Evolutionary conservation across 2,329 filamentous ascomycete genomes (phyloP).

Genomic region (Aureobasidium sp.): DNA sequence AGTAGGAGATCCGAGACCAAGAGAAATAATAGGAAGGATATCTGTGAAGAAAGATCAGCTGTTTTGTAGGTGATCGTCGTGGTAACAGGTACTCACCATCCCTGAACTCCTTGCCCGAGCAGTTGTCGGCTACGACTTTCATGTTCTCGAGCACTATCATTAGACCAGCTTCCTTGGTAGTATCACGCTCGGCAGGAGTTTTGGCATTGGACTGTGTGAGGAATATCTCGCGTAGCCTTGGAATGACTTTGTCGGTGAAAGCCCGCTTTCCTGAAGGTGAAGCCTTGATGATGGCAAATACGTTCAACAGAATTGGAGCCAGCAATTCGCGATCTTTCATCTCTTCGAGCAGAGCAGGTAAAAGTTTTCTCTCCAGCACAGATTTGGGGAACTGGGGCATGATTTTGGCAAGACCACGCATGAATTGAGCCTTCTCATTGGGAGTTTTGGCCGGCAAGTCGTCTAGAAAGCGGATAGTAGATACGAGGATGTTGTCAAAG

Average conservation of each 20-base stretch:
- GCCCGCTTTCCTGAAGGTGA: conserved; percentile 70
- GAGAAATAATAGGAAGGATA: conserved; percentile 75
- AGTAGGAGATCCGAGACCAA: conserved; percentile 80
- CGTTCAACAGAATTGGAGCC: conserved; percentile 77
- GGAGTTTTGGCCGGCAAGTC: conserved; percentile 84
- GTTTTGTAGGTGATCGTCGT: conserved; percentile 25
- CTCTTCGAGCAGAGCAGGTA: conserved; percentile 84
- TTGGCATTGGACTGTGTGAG: conserved; percentile 46
- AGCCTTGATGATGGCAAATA: conserved; percentile 80
- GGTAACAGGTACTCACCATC: conserved; percentile 53
- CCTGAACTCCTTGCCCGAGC: conserved; percentile 86
- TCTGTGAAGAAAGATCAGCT: conserved; percentile 45
- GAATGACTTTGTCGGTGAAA: conserved; percentile 82
- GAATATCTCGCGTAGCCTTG: conserved; percentile 77
- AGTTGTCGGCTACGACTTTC: conserved; percentile 67
- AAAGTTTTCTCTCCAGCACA: conserved; percentile 88
- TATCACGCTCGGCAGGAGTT: conserved; percentile 61
- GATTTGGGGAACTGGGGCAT: conserved; percentile 87
- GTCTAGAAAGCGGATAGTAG: conserved; percentile 91
- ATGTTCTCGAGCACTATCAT: conserved; percentile 89
- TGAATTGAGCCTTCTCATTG: conserved; percentile 83
- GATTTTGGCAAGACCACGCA: conserved; percentile 80
- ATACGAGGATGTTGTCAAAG: conserved; percentile 94
- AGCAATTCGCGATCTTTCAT: conserved; percentile 86
- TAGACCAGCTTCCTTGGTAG: conserved; percentile 76